Evolutionary conservation across 805 yeast species (phyloP), one percentile per base, ranked within the genome.

Genomic region (Lachancea mirantina): DNA sequence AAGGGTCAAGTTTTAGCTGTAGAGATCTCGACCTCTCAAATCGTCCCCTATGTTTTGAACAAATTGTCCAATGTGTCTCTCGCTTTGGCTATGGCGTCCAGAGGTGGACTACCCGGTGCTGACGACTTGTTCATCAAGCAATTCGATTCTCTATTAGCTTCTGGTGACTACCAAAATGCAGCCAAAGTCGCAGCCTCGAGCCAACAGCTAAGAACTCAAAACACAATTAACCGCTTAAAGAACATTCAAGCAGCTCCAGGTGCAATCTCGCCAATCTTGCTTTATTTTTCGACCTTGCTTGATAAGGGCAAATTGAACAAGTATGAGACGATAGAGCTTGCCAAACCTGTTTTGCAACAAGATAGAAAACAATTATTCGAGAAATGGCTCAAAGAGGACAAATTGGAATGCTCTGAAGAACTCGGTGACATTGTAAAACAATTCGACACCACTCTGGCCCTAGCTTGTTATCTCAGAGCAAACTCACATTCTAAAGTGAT

Each of bases 71-170:
- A 92, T 55, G 85, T 89, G 19, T 72, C 80, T 14, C 68, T 92
- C 50, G 98, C 96, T 3, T 68, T 92, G 40, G 69, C 85, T 8
- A 73, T 92, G 43, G 94, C 97, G 17, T 75, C 95, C 3, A 82
- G 97, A 61, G 96, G 96, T 53, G 95, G 95, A 2, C 74, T 92
- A 52, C 92, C 95, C 26, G 99, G 99, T 45, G 98, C 97, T 30
- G 99, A 92, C 58, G 78, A 77, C 50, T 70, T 92, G 42, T 88
- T 92, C 62, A 65, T 71, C 39, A 95, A 87, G 62, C 97, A 89
- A 63, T 92, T 92, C 65, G 94, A 87, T 52, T 77, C 78, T 57
- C 72, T 79, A 49, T 69, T 92, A 50, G 73, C 76, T 44, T 76
- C 77, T 47, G 96, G 96, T 47, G 92, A 87, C 57, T 92, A 87